Evolutionary conservation across 2,329 filamentous ascomycete genomes (phyloP).

Genomic region (Xylaria sp.): DNA sequence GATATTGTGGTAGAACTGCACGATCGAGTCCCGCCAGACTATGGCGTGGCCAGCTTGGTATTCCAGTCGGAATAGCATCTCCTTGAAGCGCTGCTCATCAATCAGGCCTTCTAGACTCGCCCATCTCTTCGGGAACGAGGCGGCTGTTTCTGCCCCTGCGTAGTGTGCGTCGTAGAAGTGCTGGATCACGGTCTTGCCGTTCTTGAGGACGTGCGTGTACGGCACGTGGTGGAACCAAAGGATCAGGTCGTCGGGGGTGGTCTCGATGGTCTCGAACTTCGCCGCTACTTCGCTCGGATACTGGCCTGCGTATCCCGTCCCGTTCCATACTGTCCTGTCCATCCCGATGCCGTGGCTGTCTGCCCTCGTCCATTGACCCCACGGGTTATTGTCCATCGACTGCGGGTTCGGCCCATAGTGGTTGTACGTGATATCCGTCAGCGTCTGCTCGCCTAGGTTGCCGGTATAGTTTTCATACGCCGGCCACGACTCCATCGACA

Average conservation of each 20-base stretch:
- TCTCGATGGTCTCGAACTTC: slow-evolving; percentile 68
- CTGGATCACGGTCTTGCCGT: slow-evolving; percentile 72
- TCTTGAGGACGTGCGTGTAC: slow-evolving; percentile 72
- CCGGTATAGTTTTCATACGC: slow-evolving; percentile 78
- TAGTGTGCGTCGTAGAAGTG: slow-evolving; percentile 65
- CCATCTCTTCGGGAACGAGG: slow-evolving; percentile 68
- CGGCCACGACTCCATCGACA: slow-evolving; percentile 76
- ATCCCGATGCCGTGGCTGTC: slow-evolving; percentile 71
- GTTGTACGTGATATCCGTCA: slow-evolving; percentile 73
- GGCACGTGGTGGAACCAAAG: slow-evolving; percentile 81
- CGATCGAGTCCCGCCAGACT: slow-evolving; percentile 76
- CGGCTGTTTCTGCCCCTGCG: slow-evolving; percentile 67
- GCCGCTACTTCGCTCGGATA: slow-evolving; percentile 71
- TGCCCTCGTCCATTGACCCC: slow-evolving; percentile 79
- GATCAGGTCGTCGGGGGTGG: slow-evolving; percentile 74
- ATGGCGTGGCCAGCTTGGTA: slow-evolving; percentile 77
- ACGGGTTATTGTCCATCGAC: slow-evolving; percentile 71
- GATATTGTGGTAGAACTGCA: slow-evolving; percentile 70
- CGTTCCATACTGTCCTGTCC: slow-evolving; percentile 76
- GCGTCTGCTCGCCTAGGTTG: slow-evolving; percentile 75
- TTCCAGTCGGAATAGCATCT: slow-evolving; percentile 67
- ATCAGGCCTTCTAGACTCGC: slow-evolving; percentile 64
- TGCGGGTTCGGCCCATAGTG: slow-evolving; percentile 76
- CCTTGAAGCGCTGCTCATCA: slow-evolving; percentile 68
- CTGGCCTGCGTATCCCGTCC: slow-evolving; percentile 73